Conservation (phyloP, 1,284 basidiomycete genomes). For the Marasmius sp. region DNA sequence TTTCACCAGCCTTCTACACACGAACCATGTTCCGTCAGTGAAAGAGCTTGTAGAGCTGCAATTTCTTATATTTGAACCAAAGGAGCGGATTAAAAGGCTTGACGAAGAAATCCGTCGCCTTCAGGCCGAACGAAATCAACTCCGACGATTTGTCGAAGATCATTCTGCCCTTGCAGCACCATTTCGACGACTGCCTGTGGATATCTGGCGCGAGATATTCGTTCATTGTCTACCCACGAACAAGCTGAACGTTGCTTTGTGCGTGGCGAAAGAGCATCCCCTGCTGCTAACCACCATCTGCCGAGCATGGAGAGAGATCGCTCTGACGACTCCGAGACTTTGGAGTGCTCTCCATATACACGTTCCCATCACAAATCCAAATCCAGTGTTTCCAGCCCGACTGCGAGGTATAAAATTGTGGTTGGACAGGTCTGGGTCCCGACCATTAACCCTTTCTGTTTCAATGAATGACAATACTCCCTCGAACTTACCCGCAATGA, state of each 20-base stretch:
- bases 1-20: background rate
- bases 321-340: background rate
- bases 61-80: background rate
- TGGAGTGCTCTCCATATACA: slow-evolving; percentile 1
- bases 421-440: no score
- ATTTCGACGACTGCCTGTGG: slow-evolving; percentile 3
- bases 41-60: background rate
- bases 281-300: background rate
- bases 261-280: background rate
- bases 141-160: background rate
- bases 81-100: background rate
- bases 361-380: no score
- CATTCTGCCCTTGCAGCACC: slow-evolving; percentile 1
- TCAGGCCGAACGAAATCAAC: background rate
- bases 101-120: background rate
- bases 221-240: slow-evolving; percentile 4
- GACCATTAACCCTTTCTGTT: no score
- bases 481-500: no score
- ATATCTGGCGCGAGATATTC: slow-evolving; percentile 4
- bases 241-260: background rate
- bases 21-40: background rate
- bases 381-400: no score
- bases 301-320: background rate
- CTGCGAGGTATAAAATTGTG: no score
- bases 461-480: no score